Evolutionary conservation across 495 filamentous ascomycete genomes (phyloP).

Genomic region (Lasiosphaeria ovina): DNA sequence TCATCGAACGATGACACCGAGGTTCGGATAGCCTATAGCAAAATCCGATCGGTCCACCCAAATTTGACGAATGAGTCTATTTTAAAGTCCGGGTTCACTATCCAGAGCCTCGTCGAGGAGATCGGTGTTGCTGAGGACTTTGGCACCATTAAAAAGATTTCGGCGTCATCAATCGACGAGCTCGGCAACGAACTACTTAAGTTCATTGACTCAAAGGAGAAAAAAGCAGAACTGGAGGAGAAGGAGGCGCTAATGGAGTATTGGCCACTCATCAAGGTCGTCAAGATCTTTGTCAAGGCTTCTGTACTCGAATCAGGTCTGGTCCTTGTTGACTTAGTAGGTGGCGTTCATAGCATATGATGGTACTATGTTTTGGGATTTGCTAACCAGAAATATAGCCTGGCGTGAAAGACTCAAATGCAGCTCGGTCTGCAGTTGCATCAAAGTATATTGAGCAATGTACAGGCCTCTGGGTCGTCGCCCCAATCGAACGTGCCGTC

Average conservation of each 20-base stretch:
- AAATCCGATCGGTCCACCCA: conserved; percentile 66
- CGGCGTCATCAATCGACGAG: conserved; percentile 26
- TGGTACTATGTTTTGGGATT: not conserved
- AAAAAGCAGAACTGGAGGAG: conserved; percentile 10
- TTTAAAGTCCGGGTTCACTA: conserved; percentile 32
- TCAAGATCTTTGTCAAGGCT: conserved; percentile 58
- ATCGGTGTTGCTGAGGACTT: conserved; percentile 44
- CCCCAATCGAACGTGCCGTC: conserved; percentile 63
- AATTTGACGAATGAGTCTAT: conserved; percentile 47
- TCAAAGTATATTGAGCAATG: conserved; percentile 60
- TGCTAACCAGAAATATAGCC: conserved; percentile 35
- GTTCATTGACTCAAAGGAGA: conserved; percentile 39
- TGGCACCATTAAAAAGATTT: conserved; percentile 45
- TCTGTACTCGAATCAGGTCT: conserved; percentile 57
- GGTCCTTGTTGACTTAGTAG: conserved; percentile 62
- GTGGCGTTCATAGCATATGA: conserved; percentile 12
- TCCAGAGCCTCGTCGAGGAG: conserved; percentile 38
- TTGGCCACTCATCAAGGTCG: conserved; percentile 68
- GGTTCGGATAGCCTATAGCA: conserved; percentile 59
- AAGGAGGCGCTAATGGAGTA: conserved; percentile 45
- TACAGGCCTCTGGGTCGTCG: conserved; percentile 59
- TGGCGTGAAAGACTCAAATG: conserved; percentile 63
- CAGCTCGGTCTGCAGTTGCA: conserved; percentile 60
- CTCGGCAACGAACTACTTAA: conserved; percentile 26
- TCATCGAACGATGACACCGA: conserved; percentile 44